Base-by-base conservation (phyloP, 2,329 filamentous ascomycete genomes). In the Tolypocladium sp. region DNA sequence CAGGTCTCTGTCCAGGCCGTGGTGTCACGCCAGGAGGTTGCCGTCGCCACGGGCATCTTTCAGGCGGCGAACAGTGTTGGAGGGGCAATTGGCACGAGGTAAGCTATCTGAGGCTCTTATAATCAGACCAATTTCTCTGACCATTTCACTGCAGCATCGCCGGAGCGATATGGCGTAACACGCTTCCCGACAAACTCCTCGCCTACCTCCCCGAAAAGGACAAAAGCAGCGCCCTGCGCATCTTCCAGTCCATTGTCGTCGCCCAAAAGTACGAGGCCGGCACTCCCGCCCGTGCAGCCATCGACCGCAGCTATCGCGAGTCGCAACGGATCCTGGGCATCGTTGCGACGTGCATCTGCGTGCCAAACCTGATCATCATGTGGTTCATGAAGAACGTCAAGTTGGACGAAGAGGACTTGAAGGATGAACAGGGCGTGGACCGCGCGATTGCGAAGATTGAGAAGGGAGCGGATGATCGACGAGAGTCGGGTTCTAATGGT, bases 91-190 rank as follows among this genome's bases (percentile, higher is more conserved):
- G 30, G 30, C 30, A 33, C 30, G 30, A 33, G 30, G 30, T 8
- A 33, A 33, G 30, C 9, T 33, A 7, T 8, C 30, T 8, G 7
- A 9, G 30, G 30, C 30, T 33, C 7, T 33, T 33, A 2, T 1
- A 33, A 33, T 33, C 30, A 33, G 30, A 8, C 30, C 30, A 7
- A 33, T 33, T 30, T 33, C 30, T 33, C 30, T 33, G 30, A 33
- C 30, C 9, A 33, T 33, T 33, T 33, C 7, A 33, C 30, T 33
- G 1, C 5, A 73, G 68, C 55, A 67, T 74, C 3, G 65, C 66
- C 1, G 72, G 71, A 1, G 72, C 70, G 12, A 70, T 73, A 42
- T 74, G 71, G 72, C 66, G 65, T 42, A 64, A 59, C 22, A 59
- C 65, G 1, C 63, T 70, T 5, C 62, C 63, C 1, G 58, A 57